Base-by-base conservation (phyloP, 495 filamentous ascomycete genomes). In the Penicillium canescens region DNA sequence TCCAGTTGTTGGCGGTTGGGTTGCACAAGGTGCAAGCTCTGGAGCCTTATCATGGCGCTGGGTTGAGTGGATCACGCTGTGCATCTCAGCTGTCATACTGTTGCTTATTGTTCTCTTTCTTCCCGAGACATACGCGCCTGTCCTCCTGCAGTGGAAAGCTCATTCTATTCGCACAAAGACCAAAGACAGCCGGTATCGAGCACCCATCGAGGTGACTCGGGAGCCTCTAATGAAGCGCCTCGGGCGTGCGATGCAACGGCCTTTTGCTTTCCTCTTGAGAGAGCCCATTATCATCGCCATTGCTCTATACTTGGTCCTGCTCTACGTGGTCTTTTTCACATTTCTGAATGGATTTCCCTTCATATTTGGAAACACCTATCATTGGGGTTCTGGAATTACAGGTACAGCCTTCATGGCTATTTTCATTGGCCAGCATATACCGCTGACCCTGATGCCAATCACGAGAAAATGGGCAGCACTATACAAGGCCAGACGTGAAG, bases 121-220 rank as follows among this genome's bases (percentile, higher is more conserved):
- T 4, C 79, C 73, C 2, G 77, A 80, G 50, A 81, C 77, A 1
- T 79, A 76, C 52, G 59, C 70, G 6, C 75, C 75, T 5, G 46
- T 76, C 3, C 63, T 82, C 0, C 51, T 82, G 7, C 65, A 77
- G 18, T 78, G 74, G 75, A 75, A 75, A 46, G 75, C 76, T 4
- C 46, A 59, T 6, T 62, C 69, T 23, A 68, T 82, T 2, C 74
- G 81, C 0, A 12, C 52, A 1, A 18, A 14, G 11, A 48, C 46
- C 0, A 35, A 35, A 2, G 35, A 48, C 11, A 9, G 7, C 34
- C 34, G 34, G 2, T 48, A 48, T 3, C 34, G 46, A 2, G 33
- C 46, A 11, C 20, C 4, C 1, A 16, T 24, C 9, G 45, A 6
- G 13, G 23, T 23, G 1, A 7, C 31, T 2, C 16, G 21, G 1